Evolutionary conservation across 805 yeast species (phyloP).

Genomic region (Metschnikowia koreensis): DNA sequence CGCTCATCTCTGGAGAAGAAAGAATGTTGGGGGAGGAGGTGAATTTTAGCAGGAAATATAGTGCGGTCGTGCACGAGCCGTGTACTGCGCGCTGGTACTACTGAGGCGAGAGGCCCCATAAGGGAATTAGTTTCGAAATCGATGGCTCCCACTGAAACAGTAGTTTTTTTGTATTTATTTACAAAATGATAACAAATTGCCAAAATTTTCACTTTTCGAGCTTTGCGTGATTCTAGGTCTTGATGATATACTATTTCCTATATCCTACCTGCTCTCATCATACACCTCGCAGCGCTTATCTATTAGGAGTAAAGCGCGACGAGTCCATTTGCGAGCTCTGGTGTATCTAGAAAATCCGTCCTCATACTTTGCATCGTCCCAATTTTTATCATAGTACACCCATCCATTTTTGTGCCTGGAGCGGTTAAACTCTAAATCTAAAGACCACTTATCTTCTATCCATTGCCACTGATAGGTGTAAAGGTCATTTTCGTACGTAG

Average conservation of each 20-base stretch:
- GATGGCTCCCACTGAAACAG: no score
- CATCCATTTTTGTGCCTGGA: constrained; percentile 46
- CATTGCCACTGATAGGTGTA: constrained; percentile 52
- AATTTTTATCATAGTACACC: constrained; percentile 51
- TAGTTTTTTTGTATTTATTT: no score
- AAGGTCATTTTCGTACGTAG: constrained; percentile 37
- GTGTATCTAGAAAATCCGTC: constrained; percentile 54
- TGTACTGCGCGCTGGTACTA: constrained; percentile 1
- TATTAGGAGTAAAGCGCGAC: constrained; percentile 41
- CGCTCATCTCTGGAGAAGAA: constrained; percentile 25
- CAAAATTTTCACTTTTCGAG: background rate
- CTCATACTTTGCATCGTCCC: constrained; percentile 40
- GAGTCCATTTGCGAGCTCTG: constrained; percentile 49
- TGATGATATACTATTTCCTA: no score
- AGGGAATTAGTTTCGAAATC: no score
- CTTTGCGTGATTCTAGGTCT: background rate
- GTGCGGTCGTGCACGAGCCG: constrained; percentile 4
- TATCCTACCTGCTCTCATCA: constrained; percentile 1
- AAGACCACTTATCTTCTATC: constrained; percentile 52
- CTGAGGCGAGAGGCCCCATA: background rate
- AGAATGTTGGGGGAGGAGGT: constrained; percentile 5
- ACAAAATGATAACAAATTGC: background rate
- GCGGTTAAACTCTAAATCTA: constrained; percentile 42
- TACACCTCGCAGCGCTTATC: constrained; percentile 19
- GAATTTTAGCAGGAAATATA: constrained; percentile 2